These are phyloP conservation scores for Adenanthera pavonina DNA, from an alignment of 306 rosid species.

Conservation along the genomic window DNA sequence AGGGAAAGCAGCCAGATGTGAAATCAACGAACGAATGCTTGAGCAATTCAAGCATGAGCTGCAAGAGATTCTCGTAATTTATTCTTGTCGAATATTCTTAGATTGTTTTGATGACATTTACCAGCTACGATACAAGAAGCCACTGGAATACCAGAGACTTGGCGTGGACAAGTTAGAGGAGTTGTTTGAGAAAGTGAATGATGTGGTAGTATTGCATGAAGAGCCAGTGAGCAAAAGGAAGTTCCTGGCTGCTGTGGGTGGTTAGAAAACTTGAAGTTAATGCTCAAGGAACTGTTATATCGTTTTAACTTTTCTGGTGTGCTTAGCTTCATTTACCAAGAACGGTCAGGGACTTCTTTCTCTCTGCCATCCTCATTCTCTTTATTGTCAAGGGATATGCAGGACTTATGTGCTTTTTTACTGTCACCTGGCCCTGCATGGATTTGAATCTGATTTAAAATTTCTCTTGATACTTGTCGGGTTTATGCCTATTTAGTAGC, in stretches of 20 bases:
- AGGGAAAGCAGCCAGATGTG: constrained; percentile 44
- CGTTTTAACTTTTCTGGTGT: constrained; percentile 36
- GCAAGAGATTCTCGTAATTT: constrained; percentile 93
- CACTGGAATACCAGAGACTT: constrained; percentile 63
- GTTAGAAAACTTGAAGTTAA: constrained; percentile 37
- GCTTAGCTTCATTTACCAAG: constrained; percentile 36
- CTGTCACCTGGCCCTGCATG: constrained; percentile 62
- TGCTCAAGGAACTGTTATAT: constrained; percentile 20
- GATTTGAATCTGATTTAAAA: constrained; percentile 41
- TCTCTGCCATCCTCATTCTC: constrained; percentile 30
- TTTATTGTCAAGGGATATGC: constrained; percentile 27
- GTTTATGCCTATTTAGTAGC: not conserved
- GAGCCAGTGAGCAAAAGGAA: constrained; percentile 79
- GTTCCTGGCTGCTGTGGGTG: constrained; percentile 69
- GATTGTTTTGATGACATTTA: constrained; percentile 81
- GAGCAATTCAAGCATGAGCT: constrained; percentile 79
- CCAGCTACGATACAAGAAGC: constrained; percentile 82
- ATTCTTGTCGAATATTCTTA: constrained; percentile 75
- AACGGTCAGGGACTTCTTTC: constrained; percentile 25
- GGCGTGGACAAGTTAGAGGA: constrained; percentile 79
- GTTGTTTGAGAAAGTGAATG: constrained; percentile 71
- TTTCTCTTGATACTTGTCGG: constrained; percentile 27
- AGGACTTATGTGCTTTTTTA: constrained; percentile 50
- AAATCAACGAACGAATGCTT: constrained; percentile 47
- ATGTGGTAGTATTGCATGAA: constrained; percentile 81